Base-by-base conservation (phyloP, 1,284 basidiomycete genomes). In the Ceratobasidium sp. region DNA sequence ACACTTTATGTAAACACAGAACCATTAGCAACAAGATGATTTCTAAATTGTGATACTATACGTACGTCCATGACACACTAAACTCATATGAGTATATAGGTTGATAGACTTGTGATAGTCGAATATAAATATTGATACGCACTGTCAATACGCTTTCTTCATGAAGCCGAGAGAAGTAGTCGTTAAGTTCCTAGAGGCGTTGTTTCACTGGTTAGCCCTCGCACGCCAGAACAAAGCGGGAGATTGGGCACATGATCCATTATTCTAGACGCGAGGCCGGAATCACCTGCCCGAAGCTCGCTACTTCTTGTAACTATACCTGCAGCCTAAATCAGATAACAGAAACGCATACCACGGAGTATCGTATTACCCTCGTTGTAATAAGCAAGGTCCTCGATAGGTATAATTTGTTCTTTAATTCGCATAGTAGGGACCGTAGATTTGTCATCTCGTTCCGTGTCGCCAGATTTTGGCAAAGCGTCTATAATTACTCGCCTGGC, bases 61-160 rank as follows among this genome's bases (percentile, higher is more conserved):
- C 60, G 28, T 34, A 62, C 60, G 34, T 62, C 60, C 28, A 62
- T 62, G 18, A 62, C 28, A 32, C 60, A 62, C 60, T 62, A 21
- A 3, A 14, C 14, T 39, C 5, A 21, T 3, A 21, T 18, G 43
- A 62, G 9, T 41, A n/a, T n/a, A n/a, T n/a, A n/a, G n/a, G n/a
- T n/a, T n/a, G 36, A 45, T 14, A n/a, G n/a, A n/a, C 30, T 18
- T 43, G 32, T 58, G 14, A 58, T 34, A 26, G 50, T 21, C 32
- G 16, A 43, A 26, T 5, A 18, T 32, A 14, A 30, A 48, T 32
- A 46, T n/a, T n/a, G n/a, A 21, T 28, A 62, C 43, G 28, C n/a
- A 62, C 60, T 23, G 60, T 62, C 12, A 62, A 26, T 3, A 46
- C 32, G 28, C 43, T 39, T 9, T 12, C 43, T 14, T 12, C 6